Evolutionary conservation across 2,329 filamentous ascomycete genomes (phyloP).

Genomic region (Tolypocladium nubicola): DNA sequence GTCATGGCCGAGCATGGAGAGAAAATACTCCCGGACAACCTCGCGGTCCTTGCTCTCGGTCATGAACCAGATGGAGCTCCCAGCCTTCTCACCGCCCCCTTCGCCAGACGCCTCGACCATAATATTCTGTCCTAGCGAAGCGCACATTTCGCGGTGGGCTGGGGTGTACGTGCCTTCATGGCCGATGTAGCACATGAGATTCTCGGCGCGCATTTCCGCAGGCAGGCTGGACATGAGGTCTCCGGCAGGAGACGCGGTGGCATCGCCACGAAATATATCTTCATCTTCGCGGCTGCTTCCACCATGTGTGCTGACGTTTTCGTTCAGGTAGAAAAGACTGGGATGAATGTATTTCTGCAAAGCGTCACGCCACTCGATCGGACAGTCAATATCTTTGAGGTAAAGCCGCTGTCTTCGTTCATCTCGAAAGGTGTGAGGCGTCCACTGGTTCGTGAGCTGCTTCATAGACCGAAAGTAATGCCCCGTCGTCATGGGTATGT

Average conservation of each 20-base stretch:
- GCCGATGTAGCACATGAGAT: constrained; percentile 96
- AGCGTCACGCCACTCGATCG: constrained; percentile 72
- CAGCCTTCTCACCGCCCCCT: constrained; percentile 65
- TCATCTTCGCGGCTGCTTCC: constrained; percentile 23
- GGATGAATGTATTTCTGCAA: constrained; percentile 69
- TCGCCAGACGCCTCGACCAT: constrained; percentile 85
- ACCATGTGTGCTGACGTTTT: constrained; percentile 45
- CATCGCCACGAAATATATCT: constrained; percentile 35
- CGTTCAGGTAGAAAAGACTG: constrained; percentile 83
- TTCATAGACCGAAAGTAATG: constrained; percentile 88
- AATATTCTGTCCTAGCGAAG: constrained; percentile 89
- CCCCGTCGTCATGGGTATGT: constrained; percentile 75
- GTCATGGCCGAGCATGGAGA: constrained; percentile 87
- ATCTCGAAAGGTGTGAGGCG: constrained; percentile 63
- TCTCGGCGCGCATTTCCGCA: constrained; percentile 79
- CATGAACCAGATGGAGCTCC: constrained; percentile 98
- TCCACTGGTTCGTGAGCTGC: constrained; percentile 75
- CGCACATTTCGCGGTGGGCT: constrained; percentile 95
- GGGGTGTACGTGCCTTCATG: constrained; percentile 97
- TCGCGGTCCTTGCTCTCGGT: constrained; percentile 89
- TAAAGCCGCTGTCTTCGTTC: constrained; percentile 79
- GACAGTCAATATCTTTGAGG: constrained; percentile 94
- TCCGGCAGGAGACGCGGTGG: constrained; percentile 61
- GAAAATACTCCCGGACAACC: constrained; percentile 84
- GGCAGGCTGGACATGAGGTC: constrained; percentile 94